Evolutionary conservation across 768 basidiomycete genomes (phyloP), one percentile per base, ranked within the genome.

Genomic region (Mycena galericulata): DNA sequence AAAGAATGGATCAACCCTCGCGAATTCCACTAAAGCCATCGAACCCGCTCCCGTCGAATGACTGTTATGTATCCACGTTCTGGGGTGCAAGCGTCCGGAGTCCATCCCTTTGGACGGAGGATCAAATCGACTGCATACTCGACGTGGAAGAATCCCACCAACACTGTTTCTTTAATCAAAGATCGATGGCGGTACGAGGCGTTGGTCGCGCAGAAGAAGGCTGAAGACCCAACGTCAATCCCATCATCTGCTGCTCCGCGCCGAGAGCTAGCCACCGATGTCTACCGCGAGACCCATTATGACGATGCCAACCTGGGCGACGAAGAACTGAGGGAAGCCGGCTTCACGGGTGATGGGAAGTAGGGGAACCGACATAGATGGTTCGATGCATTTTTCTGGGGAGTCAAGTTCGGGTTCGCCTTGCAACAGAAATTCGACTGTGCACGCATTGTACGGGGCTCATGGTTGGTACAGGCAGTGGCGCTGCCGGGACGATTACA

Each of bases 281-380:
- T n/a, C n/a, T n/a, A n/a, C n/a, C n/a, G n/a, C n/a, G n/a, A n/a
- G n/a, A n/a, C n/a, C n/a, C n/a, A n/a, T n/a, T n/a, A n/a, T n/a
- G n/a, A n/a, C n/a, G n/a, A n/a, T n/a, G n/a, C n/a, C n/a, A n/a
- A n/a, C n/a, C n/a, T n/a, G n/a, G n/a, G n/a, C n/a, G n/a, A n/a
- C n/a, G n/a, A n/a, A n/a, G n/a, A n/a, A n/a, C n/a, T n/a, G n/a
- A n/a, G n/a, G 70, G 70, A 14, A 71, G 29, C 17, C 67, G 61
- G 62, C 4, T 12, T 58, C 46, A 17, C 14, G 32, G 15, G 65
- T 59, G 29, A 53, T 54, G 32, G 69, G 69, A 27, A 59, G 24
- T 24, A 71, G 43, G 24, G 69, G 65, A 2, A 71, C 18, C 3
- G 65, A 67, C 69, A 71, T 71, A 5, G 43, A 29, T 12, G 69